Evolutionary conservation across 176 grass and related monocot species (phyloP), one percentile per base, ranked within the genome.

Genomic region (Oryza australiensis): DNA sequence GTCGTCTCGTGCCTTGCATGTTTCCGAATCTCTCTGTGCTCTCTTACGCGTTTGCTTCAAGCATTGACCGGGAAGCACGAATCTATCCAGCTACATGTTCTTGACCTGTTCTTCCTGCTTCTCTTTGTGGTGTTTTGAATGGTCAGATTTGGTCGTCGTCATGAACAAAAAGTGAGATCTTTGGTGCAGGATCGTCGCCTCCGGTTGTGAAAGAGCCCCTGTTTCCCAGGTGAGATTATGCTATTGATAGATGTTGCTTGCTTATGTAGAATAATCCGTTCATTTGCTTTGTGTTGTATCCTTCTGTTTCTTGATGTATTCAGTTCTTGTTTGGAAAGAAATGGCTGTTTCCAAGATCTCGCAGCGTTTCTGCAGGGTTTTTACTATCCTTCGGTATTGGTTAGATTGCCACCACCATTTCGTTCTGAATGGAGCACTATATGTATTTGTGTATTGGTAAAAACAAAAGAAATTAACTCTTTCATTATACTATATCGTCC

Each of bases 11-110:
- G 68, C 68, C 62, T 43, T 90, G 74, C 88, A 74, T 90, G 79
- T 79, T 41, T 90, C 64, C 67, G 66, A 70, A 57, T 66, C 60
- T 89, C 27, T 41, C 26, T 35, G 33, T 42, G 9, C 14, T 26
- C 40, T 29, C 60, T 57, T 53, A 86, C 88, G 73, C 83, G 45
- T 68, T 82, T 68, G 83, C 83, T 86, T 86, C 62, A 78, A 83
- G 79, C 83, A 86, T 86, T 79, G 83, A 86, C 88, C 74, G 28
- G 0, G 46, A 9, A 28, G 43, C 63, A 72, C 15, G 41, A 66
- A 82, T 82, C n/a, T n/a, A n/a, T n/a, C 78, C 45, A 90, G 73
- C 73, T 32, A 12, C 79, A 68, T 67, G 73, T 83, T 86, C 78
- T 66, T 74, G 66, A 82, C 62, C 5, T 30, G 59, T 71, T 41